Percentiles rank a stretch among this genome's conserved stretches.
phyloP scores from a whole-genome alignment of 2,329 filamentous ascomycete genomes.

The Colletotrichum chrysophilum region DNA sequence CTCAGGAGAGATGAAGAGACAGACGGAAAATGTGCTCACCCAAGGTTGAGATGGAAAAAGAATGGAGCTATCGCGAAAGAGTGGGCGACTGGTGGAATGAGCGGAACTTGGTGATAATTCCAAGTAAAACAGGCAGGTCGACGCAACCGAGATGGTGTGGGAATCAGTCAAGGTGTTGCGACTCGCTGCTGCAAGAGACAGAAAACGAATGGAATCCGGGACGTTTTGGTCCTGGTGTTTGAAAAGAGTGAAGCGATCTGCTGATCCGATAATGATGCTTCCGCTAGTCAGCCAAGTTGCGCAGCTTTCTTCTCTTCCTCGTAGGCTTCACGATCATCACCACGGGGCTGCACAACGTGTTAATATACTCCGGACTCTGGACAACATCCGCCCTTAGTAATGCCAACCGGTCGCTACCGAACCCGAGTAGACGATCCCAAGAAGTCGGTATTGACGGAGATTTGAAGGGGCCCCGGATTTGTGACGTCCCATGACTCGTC shows the following conservation, averaged over 20 bases:
- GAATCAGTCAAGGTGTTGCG: background rate
- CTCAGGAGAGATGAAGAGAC: background rate
- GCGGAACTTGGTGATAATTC: background rate
- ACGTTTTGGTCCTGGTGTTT: background rate
- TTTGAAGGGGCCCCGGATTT: conserved; percentile 1
- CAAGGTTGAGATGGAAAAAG: background rate
- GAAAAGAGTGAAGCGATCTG: background rate
- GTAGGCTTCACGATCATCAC: background rate
- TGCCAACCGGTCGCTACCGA: background rate
- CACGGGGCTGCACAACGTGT: background rate
- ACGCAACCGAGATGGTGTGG: background rate
- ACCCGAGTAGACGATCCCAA: background rate
- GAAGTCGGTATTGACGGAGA: background rate
- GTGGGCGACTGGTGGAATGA: background rate
- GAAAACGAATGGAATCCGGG: conserved; percentile 4
- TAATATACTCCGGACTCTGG: background rate
- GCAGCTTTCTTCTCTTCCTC: background rate
- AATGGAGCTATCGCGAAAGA: background rate
- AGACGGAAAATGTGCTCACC: background rate
- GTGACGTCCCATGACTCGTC: background rate
- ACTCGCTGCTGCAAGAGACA: background rate
- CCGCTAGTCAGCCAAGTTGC: background rate
- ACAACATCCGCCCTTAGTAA: background rate
- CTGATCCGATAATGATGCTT: background rate
- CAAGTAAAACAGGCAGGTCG: background rate